phyloP scores from a whole-genome alignment of 2,329 filamentous ascomycete genomes.

The Ophiostoma sp. region DNA sequence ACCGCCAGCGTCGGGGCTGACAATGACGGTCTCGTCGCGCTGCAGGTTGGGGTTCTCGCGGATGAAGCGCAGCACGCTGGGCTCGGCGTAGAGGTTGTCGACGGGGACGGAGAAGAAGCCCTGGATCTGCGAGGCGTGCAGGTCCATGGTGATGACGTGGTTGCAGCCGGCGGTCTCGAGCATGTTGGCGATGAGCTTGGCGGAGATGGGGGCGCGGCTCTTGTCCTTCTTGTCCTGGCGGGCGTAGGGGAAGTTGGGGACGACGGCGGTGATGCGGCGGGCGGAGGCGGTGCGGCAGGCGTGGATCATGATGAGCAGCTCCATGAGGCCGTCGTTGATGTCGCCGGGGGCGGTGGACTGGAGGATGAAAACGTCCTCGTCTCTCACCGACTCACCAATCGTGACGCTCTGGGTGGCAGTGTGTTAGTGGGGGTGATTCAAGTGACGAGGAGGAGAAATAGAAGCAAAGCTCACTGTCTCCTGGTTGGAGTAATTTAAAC shows the following conservation, averaged over 20 bases:
- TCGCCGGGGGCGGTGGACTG: conserved; percentile 93
- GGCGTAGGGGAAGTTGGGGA: conserved; percentile 90
- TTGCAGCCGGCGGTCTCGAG: conserved; percentile 73
- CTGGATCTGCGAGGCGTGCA: conserved; percentile 40
- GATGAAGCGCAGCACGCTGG: conserved; percentile 72
- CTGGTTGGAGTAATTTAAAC: conserved; percentile 76
- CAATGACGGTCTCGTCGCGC: conserved; percentile 74
- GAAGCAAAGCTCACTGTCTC: conserved; percentile 48
- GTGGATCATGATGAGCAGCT: conserved; percentile 96
- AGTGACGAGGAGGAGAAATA: background rate
- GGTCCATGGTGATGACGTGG: conserved; percentile 87
- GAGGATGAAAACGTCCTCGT: conserved; percentile 97
- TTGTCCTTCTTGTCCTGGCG: conserved; percentile 84
- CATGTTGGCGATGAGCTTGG: conserved; percentile 96
- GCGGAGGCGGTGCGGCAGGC: conserved; percentile 43
- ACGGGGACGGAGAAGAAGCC: conserved; percentile 85
- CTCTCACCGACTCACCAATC: conserved; percentile 90
- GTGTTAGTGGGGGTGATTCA: background rate
- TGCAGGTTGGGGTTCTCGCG: conserved; percentile 21
- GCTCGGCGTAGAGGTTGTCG: conserved; percentile 85
- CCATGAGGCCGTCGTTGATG: conserved; percentile 98
- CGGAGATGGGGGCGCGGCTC: conserved; percentile 79
- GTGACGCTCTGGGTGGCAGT: conserved; percentile 60
- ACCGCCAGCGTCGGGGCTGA: conserved; percentile 89
- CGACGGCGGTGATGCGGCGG: conserved; percentile 28